Evolutionary conservation across 371 early-diverging fungal species (phyloP).

Genomic region (Mortierella polycephala): DNA sequence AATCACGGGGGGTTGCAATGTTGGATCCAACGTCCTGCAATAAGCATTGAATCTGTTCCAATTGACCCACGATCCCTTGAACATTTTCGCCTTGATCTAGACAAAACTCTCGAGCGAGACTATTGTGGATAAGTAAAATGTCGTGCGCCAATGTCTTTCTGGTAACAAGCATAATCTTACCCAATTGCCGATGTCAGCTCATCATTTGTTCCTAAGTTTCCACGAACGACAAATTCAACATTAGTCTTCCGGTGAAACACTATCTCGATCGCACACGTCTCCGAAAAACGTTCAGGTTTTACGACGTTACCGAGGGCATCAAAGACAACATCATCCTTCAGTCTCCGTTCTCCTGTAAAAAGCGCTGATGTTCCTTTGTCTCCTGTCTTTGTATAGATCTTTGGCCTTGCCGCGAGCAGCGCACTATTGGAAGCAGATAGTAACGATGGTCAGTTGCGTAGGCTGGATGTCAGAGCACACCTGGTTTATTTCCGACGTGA

Average conservation of each 20-base stretch:
- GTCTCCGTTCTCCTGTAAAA: slow-evolving; percentile 90
- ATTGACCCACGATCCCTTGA: slow-evolving; percentile 32
- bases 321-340: slow-evolving; percentile 89
- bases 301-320: slow-evolving; percentile 79
- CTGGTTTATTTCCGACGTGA: not conserved
- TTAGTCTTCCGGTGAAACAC: too few relatives aligned
- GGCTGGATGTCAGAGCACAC: too few relatives aligned
- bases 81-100: slow-evolving; percentile 72
- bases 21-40: slow-evolving; percentile 92
- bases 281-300: not conserved
- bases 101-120: slow-evolving; percentile 78
- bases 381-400: slow-evolving; percentile 94
- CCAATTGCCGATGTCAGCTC: slow-evolving; percentile 59
- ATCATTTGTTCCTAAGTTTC: slow-evolving; percentile 62
- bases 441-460: not conserved
- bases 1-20: slow-evolving; percentile 88
- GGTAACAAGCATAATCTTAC: slow-evolving; percentile 11
- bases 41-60: slow-evolving; percentile 86
- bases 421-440: slow-evolving; percentile 6
- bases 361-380: slow-evolving; percentile 94
- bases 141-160: not conserved
- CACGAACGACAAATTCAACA: not conserved
- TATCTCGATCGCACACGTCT: too few relatives aligned
- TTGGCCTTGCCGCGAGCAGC: slow-evolving; percentile 37
- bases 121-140: slow-evolving; percentile 47